Evolutionary conservation across 1,284 basidiomycete species (phyloP).

Genomic region (Trametes sp.): DNA sequence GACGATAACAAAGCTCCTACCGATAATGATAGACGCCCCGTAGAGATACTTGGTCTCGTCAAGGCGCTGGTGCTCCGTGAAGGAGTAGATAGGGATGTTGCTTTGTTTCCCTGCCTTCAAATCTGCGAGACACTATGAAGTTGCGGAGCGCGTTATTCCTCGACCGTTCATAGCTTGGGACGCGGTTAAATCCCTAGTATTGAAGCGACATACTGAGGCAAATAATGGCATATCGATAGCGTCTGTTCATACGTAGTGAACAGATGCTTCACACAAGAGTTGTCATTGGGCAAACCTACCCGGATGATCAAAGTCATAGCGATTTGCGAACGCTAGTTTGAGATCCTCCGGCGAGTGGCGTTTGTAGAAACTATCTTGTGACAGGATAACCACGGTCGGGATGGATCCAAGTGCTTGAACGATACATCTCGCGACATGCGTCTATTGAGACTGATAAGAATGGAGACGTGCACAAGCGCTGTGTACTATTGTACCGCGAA

Average conservation of each 20-base stretch:
- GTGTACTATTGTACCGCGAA: constrained; percentile 50
- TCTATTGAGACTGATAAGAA: constrained; percentile 55
- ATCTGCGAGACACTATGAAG: constrained; percentile 77
- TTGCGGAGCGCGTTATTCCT: not conserved
- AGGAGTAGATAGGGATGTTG: constrained; percentile 95
- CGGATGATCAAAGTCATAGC: constrained; percentile 94
- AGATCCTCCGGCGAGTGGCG: constrained; percentile 82
- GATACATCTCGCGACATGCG: constrained; percentile 91
- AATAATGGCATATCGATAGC: constrained; percentile 93
- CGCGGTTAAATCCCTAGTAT: constrained; percentile 17
- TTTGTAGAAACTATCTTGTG: constrained; percentile 96
- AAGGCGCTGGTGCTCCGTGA: constrained; percentile 88
- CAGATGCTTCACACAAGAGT: not conserved
- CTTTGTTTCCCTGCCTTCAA: constrained; percentile 85
- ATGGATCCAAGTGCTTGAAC: constrained; percentile 83
- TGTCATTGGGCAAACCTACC: constrained; percentile 11
- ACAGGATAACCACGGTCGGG: constrained; percentile 89
- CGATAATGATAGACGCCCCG: constrained; percentile 94
- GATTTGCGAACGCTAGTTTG: constrained; percentile 82
- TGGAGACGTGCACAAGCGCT: constrained; percentile 15
- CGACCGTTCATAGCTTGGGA: constrained; percentile 25
- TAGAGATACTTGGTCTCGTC: constrained; percentile 92
- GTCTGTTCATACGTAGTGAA: constrained; percentile 46
- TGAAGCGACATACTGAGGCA: constrained; percentile 63
- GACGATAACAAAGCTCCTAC: constrained; percentile 44